These are phyloP conservation scores for Diplodia intermedia DNA, from an alignment of 2,329 filamentous ascomycete genomes.

Conservation along the genomic window DNA sequence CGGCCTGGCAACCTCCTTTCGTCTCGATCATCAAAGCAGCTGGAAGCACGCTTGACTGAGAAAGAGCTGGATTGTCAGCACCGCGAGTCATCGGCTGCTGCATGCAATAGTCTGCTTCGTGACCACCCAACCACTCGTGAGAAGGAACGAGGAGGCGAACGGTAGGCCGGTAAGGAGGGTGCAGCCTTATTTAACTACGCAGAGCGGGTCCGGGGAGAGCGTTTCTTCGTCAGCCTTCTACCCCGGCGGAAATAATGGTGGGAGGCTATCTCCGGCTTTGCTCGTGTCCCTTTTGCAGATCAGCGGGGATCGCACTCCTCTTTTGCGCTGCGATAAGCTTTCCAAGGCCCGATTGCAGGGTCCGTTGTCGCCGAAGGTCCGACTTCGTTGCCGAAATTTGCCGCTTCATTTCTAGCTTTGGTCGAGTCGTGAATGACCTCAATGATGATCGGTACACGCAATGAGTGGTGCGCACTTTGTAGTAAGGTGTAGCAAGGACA, in stretches of 20 bases:
- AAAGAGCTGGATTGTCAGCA: not conserved
- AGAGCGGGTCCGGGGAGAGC: slow-evolving; percentile 4
- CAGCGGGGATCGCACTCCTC: slow-evolving; percentile 19
- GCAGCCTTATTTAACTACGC: not conserved
- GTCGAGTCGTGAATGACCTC: slow-evolving; percentile 5
- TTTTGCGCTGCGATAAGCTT: slow-evolving; percentile 11
- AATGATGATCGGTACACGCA: slow-evolving; percentile 21
- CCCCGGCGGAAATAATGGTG: slow-evolving; percentile 9
- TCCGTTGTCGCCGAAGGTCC: not conserved
- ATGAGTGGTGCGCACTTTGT: not conserved
- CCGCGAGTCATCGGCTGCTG: slow-evolving; percentile 1
- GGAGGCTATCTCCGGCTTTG: slow-evolving; percentile 7
- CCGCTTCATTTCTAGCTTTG: slow-evolving; percentile 7
- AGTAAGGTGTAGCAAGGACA: not conserved
- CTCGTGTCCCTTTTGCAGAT: slow-evolving; percentile 12
- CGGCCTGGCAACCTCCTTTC: not conserved
- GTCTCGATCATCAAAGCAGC: slow-evolving; percentile 10
- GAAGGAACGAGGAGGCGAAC: not conserved
- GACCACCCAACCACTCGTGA: not conserved
- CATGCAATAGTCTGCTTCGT: not conserved
- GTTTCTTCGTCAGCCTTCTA: not conserved
- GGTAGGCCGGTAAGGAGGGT: not conserved
- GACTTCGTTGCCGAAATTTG: slow-evolving; percentile 10
- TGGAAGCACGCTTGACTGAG: not conserved
- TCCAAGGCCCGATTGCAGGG: slow-evolving; percentile 18